Evolutionary conservation across 2,329 filamentous ascomycete species (phyloP).

Genomic region (Colletotrichum karsti): DNA sequence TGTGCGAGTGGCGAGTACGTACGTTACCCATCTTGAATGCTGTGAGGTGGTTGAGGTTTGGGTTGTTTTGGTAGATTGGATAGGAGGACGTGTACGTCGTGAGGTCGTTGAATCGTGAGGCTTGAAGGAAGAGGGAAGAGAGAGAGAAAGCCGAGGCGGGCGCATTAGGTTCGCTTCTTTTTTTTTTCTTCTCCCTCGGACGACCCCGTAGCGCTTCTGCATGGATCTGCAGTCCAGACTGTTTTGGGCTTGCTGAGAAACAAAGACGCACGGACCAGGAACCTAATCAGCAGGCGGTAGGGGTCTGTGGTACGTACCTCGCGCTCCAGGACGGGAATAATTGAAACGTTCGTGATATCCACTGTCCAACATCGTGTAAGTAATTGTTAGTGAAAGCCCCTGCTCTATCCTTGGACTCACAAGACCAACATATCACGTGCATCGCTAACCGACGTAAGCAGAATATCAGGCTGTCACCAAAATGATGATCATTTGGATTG

Average conservation of each 20-base stretch:
- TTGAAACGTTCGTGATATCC: too few relatives aligned
- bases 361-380: too few relatives aligned
- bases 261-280: not conserved
- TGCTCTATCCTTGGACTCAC: too few relatives aligned
- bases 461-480: too few relatives aligned
- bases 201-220: conserved; percentile 15
- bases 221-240: conserved; percentile 23
- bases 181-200: conserved; percentile 1
- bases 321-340: too few relatives aligned
- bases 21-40: conserved; percentile 31
- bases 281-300: too few relatives aligned
- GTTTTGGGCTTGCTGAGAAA: not conserved
- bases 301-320: too few relatives aligned
- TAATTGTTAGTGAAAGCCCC: too few relatives aligned
- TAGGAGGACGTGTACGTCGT: not conserved
- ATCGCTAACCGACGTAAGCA: too few relatives aligned
- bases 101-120: not conserved
- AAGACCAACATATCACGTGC: too few relatives aligned
- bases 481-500: too few relatives aligned
- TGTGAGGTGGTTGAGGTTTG: not conserved
- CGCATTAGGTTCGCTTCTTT: conserved; percentile 4
- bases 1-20: conserved; percentile 6
- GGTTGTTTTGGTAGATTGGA: not conserved
- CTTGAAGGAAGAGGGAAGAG: not conserved
- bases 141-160: not conserved